These are phyloP conservation scores for Gossypium davidsonii DNA, from an alignment of 441 rosid species.

Conservation along the genomic window DNA sequence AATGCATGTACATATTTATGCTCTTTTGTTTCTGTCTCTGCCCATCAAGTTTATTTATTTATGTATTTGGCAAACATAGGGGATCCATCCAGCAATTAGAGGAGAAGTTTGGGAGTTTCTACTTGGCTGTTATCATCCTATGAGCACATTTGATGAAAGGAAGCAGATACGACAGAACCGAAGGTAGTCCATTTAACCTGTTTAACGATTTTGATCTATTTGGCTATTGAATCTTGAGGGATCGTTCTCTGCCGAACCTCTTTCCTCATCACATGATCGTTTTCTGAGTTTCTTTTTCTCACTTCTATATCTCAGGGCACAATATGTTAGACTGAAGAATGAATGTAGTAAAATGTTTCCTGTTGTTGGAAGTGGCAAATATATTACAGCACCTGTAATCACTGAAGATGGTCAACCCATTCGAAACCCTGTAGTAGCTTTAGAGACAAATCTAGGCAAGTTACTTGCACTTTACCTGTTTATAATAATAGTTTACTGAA, in stretches of 20 bases:
- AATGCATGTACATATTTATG: not conserved
- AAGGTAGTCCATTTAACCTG: slow-evolving; percentile 41
- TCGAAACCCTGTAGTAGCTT: slow-evolving; percentile 65
- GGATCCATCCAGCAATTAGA: slow-evolving; percentile 89
- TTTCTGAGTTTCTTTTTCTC: slow-evolving; percentile 2
- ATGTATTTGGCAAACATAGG: slow-evolving; percentile 30
- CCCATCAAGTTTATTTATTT: not conserved
- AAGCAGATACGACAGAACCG: slow-evolving; percentile 57
- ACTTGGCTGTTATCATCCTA: slow-evolving; percentile 81
- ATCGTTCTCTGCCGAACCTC: slow-evolving; percentile 1
- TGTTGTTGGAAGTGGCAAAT: slow-evolving; percentile 76
- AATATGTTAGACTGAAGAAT: slow-evolving; percentile 71
- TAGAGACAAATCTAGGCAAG: slow-evolving; percentile 51
- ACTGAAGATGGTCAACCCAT: slow-evolving; percentile 76
- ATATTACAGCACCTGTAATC: slow-evolving; percentile 77
- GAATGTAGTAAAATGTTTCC: slow-evolving; percentile 69
- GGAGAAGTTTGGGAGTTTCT: slow-evolving; percentile 99
- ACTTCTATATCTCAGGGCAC: slow-evolving; percentile 37
- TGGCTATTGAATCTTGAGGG: not conserved
- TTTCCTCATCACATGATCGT: not conserved
- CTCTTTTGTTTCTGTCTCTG: not conserved
- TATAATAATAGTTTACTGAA: not conserved
- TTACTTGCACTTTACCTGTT: slow-evolving; percentile 17
- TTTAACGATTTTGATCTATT: not conserved
- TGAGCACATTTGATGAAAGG: slow-evolving; percentile 82